Conservation (phyloP, 768 basidiomycete genomes). For the Termitomyces sp. region DNA sequence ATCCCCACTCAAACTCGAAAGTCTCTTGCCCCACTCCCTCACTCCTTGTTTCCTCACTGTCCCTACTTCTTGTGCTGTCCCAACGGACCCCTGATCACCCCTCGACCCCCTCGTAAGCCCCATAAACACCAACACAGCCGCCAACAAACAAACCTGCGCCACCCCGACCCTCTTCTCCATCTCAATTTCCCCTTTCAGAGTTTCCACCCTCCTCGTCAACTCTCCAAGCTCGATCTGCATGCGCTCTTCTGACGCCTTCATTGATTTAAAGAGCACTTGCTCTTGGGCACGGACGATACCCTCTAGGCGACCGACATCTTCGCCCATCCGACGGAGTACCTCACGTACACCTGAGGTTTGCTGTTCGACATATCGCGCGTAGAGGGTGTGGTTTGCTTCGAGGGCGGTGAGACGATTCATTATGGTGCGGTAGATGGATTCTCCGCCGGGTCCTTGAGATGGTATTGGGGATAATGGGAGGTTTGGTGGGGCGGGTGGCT, state of each 20-base stretch:
- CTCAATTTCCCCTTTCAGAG: conserved; percentile 79
- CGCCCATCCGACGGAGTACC: conserved; percentile 66
- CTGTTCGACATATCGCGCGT: conserved; percentile 83
- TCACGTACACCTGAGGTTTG: conserved; percentile 75
- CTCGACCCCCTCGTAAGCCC: conserved; percentile 75
- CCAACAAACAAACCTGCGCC: conserved; percentile 78
- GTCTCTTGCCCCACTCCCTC: conserved; percentile 52
- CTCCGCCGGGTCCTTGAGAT: conserved; percentile 43
- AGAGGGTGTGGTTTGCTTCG: conserved; percentile 84
- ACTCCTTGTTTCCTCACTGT: conserved; percentile 19
- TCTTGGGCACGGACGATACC: conserved; percentile 72
- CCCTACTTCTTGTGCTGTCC: conserved; percentile 20
- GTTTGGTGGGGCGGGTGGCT: background rate
- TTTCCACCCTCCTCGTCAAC: conserved; percentile 63
- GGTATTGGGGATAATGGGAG: conserved; percentile 8
- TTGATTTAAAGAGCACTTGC: conserved; percentile 37
- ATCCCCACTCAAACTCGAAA: conserved; percentile 52
- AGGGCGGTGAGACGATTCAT: conserved; percentile 87
- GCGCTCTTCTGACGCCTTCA: conserved; percentile 45
- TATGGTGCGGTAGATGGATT: conserved; percentile 94
- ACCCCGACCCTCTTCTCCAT: conserved; percentile 89
- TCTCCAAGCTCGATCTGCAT: conserved; percentile 69
- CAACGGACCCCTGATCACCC: conserved; percentile 24
- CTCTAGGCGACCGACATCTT: conserved; percentile 75
- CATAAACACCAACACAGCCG: conserved; percentile 83